Percentiles rank a stretch among this genome's conserved stretches.
Evolutionary conservation across 345 rosid species (phyloP).

Genomic region (Rubroshorea leprosula): DNA sequence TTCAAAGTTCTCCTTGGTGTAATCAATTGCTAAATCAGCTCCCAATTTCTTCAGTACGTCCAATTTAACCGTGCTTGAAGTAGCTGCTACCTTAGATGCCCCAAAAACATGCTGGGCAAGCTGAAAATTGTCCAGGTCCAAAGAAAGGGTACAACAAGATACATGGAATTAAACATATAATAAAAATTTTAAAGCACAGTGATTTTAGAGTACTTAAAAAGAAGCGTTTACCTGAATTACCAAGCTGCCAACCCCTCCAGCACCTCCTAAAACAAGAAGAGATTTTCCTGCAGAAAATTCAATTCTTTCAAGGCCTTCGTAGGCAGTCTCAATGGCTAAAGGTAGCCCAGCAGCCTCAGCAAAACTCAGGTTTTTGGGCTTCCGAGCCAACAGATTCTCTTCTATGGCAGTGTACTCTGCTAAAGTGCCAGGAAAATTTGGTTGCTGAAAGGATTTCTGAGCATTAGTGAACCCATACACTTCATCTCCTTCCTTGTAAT

Average conservation of each 20-base stretch:
- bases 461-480: conserved; percentile 75
- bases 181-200: no score
- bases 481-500: conserved; percentile 74
- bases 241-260: conserved; percentile 95
- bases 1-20: conserved; percentile 79
- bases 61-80: conserved; percentile 71
- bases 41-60: conserved; percentile 70
- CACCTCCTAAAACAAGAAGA: conserved; percentile 74
- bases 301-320: conserved; percentile 73
- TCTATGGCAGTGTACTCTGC: conserved; percentile 78
- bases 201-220: neutral
- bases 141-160: neutral
- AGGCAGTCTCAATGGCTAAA: conserved; percentile 71
- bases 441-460: conserved; percentile 77
- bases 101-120: conserved; percentile 86
- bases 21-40: conserved; percentile 83
- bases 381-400: conserved; percentile 71
- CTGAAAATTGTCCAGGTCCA: conserved; percentile 22
- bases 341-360: conserved; percentile 82
- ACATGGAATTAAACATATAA: neutral
- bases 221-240: conserved; percentile 64
- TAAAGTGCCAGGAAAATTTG: conserved; percentile 69
- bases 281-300: conserved; percentile 78
- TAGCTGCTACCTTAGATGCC: conserved; percentile 81
- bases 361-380: conserved; percentile 74